Percentiles rank a stretch among this genome's conserved stretches.
Conservation (phyloP, 1,284 basidiomycete genomes). For the Apiotrichum siamense region DNA sequence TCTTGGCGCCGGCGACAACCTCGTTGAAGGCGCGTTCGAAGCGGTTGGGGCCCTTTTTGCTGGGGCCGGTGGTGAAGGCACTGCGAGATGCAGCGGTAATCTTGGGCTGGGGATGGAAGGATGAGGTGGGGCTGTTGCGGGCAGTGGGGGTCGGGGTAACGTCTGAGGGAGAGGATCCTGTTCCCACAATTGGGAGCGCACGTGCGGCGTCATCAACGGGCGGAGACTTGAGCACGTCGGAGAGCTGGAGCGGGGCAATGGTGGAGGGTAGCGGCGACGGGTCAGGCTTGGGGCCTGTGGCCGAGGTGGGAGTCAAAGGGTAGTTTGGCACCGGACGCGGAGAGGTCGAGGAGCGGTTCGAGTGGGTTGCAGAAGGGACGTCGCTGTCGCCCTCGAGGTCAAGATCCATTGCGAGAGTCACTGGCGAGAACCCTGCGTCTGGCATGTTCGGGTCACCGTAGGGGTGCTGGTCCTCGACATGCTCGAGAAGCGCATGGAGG, state of each 20-base stretch:
- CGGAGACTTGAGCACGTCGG: constrained; percentile 43
- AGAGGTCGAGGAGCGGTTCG: constrained; percentile 31
- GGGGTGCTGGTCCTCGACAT: constrained; percentile 43
- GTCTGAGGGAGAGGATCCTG: neutral
- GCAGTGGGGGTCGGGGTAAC: constrained; percentile 33
- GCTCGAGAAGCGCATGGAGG: constrained; percentile 41
- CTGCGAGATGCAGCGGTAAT: constrained; percentile 29
- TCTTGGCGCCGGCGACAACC: constrained; percentile 39
- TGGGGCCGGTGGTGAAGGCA: constrained; percentile 26
- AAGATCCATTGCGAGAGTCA: constrained; percentile 41
- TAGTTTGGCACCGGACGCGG: constrained; percentile 31
- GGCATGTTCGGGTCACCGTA: constrained; percentile 30
- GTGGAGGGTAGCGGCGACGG: constrained; percentile 6
- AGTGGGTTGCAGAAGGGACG: constrained; percentile 21
- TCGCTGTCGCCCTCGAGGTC: constrained; percentile 27
- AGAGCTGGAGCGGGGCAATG: constrained; percentile 33
- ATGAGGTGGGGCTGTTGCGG: constrained; percentile 29
- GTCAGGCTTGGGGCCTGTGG: constrained; percentile 4
- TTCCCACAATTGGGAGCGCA: neutral
- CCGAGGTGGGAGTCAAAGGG: constrained; percentile 27
- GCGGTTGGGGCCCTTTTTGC: constrained; percentile 24
- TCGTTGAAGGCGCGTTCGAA: constrained; percentile 45
- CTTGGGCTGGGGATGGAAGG: constrained; percentile 31
- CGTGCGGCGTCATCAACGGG: constrained; percentile 14
- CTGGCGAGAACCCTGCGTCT: constrained; percentile 32